phyloP scores from a whole-genome alignment of 306 rosid species.

The Casuarina cunninghamiana region DNA sequence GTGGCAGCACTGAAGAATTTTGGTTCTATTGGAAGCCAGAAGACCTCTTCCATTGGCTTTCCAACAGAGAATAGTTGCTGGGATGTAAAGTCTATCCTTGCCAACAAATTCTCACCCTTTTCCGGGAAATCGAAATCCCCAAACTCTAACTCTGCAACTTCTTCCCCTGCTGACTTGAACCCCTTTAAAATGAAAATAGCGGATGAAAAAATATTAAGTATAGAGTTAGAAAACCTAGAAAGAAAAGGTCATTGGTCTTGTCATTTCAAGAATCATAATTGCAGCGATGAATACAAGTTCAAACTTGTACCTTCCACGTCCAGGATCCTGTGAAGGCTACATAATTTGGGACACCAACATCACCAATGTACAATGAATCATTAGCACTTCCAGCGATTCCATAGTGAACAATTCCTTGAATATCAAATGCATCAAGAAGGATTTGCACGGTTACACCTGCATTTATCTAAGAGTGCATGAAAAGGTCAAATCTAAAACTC shows the following conservation, averaged over 20 bases:
- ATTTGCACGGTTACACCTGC: constrained; percentile 26
- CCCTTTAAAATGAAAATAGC: constrained; percentile 5
- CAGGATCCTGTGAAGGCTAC: constrained; percentile 26
- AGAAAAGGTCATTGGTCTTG: neutral
- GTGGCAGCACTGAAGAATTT: constrained; percentile 8
- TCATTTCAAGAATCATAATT: neutral
- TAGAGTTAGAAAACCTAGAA: neutral
- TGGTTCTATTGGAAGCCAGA: constrained; percentile 24
- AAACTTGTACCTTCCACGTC: constrained; percentile 24
- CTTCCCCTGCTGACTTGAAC: constrained; percentile 14
- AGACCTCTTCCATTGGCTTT: constrained; percentile 25
- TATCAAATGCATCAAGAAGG: constrained; percentile 24
- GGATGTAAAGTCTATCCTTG: constrained; percentile 18
- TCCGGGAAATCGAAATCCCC: constrained; percentile 17
- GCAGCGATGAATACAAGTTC: neutral
- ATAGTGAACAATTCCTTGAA: constrained; percentile 20
- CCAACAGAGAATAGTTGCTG: constrained; percentile 14
- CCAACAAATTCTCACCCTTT: constrained; percentile 17
- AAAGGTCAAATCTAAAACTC: neutral
- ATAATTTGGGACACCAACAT: constrained; percentile 20
- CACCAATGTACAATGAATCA: constrained; percentile 19
- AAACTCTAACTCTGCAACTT: constrained; percentile 12
- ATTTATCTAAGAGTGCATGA: constrained; percentile 14
- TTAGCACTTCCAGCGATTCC: constrained; percentile 25
- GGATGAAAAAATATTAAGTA: no score